Percentiles rank a stretch among this genome's conserved stretches.
Conservation (phyloP, 2,329 filamentous ascomycete genomes). For the Calonectria pseudoturangicola region DNA sequence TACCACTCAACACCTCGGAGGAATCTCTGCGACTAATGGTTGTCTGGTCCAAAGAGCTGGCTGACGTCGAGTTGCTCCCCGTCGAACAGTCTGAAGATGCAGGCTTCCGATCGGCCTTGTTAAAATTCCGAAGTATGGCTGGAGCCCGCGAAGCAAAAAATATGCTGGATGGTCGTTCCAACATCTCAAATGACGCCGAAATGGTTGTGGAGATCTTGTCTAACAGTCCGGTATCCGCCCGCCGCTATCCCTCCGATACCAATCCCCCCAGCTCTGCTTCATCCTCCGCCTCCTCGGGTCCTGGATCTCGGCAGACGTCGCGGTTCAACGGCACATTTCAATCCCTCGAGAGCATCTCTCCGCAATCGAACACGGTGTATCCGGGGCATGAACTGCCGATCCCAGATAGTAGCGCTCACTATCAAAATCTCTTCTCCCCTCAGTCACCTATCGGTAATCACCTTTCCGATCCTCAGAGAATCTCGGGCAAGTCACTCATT, state of each 20-base stretch:
- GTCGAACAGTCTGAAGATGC: slow-evolving; percentile 69
- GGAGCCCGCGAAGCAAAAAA: slow-evolving; percentile 75
- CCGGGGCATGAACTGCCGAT: slow-evolving; percentile 76
- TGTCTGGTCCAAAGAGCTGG: slow-evolving; percentile 74
- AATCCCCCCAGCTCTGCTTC: slow-evolving; percentile 49
- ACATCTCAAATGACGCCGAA: slow-evolving; percentile 69
- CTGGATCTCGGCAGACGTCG: slow-evolving; percentile 70
- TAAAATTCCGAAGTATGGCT: slow-evolving; percentile 71
- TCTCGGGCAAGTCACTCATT: slow-evolving; percentile 83
- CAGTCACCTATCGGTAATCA: slow-evolving; percentile 84
- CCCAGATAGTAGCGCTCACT: slow-evolving; percentile 71
- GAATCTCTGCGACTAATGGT: slow-evolving; percentile 74
- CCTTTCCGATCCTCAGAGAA: slow-evolving; percentile 75
- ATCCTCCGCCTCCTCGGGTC: slow-evolving; percentile 63
- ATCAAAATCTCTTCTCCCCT: slow-evolving; percentile 81
- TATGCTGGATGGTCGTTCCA: slow-evolving; percentile 74
- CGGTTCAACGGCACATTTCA: slow-evolving; percentile 79
- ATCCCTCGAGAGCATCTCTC: slow-evolving; percentile 76
- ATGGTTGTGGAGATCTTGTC: slow-evolving; percentile 76
- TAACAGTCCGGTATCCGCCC: slow-evolving; percentile 59
- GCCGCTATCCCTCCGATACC: slow-evolving; percentile 53
- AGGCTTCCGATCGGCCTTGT: slow-evolving; percentile 70
- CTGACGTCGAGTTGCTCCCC: slow-evolving; percentile 70
- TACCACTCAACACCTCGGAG: slow-evolving; percentile 73
- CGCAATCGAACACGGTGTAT: slow-evolving; percentile 73